Conservation (phyloP, 2,329 filamentous ascomycete species). For the Sarocladium kiliense region DNA sequence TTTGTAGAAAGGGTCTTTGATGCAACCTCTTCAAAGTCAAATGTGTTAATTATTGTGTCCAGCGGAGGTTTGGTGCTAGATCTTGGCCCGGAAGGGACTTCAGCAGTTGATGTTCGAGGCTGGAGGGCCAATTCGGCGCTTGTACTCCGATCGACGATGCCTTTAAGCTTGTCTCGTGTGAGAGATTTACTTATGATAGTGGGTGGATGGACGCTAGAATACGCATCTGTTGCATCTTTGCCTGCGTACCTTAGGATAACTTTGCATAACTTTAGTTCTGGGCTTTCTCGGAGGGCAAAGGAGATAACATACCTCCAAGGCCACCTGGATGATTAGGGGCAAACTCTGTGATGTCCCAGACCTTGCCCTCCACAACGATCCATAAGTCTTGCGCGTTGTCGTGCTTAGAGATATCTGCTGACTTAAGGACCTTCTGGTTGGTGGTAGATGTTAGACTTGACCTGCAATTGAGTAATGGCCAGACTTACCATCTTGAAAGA, state of each 20-base stretch:
- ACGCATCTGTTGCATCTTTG: neutral
- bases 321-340: constrained; percentile 35
- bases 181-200: neutral
- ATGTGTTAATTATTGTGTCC: constrained; percentile 52
- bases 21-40: neutral
- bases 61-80: constrained; percentile 21
- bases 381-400: constrained; percentile 44
- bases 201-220: neutral
- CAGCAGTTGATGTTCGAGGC: neutral
- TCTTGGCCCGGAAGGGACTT: neutral
- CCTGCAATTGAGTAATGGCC: no score
- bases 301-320: neutral
- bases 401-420: no score
- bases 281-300: neutral
- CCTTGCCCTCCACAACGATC: constrained; percentile 60
- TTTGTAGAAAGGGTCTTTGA: neutral
- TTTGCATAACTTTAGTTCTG: neutral
- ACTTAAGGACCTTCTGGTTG: no score
- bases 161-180: no score
- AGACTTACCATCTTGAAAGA: no score
- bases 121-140: neutral
- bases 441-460: no score
- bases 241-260: neutral
- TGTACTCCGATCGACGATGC: no score
- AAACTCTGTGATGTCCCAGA: constrained; percentile 65